Evolutionary conservation across 169 alveolate genomes (phyloP), one percentile per base, ranked within the genome.

Genomic region (Toxoplasma gondii): DNA sequence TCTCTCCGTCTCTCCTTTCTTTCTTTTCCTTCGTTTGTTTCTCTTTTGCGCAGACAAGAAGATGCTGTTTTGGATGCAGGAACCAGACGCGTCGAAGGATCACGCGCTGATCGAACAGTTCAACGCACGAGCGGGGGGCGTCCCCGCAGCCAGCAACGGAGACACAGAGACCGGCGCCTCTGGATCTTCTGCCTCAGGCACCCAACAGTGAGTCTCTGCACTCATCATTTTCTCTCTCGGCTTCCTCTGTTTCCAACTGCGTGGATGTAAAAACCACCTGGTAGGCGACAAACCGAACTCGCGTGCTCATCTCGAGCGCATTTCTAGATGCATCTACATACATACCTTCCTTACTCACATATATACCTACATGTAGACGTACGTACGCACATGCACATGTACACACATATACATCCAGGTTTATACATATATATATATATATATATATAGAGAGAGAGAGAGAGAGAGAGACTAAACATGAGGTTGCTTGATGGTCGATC

Each of bases 11-110:
- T n/a, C n/a, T n/a, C n/a, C n/a, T n/a, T n/a, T n/a, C n/a, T n/a
- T n/a, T n/a, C n/a, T n/a, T n/a, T n/a, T n/a, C n/a, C n/a, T n/a
- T n/a, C n/a, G n/a, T n/a, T n/a, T 83, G 38, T 88, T 22, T 69
- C 38, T 69, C 12, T 19, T 17, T 88, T 31, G 7, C 12, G 27
- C 88, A 58, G 93, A 78, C 94, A 95, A 93, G 90, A 82, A 91
- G 91, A 41, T 93, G 88, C 94, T 96, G 53, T 96, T 91, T 94
- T 96, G 97, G 97, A 96, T 96, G 97, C 97, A 96, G 93, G 96
- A 96, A 88, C 82, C 96, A 43, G 86, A 96, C 53, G 82, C 70
- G 34, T 38, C 84, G 80, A 41, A 45, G 16, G 92, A 87, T 44
- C 80, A 58, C 41, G 10, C 54, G 10, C 80, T 36, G 31, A 36